phyloP scores from a whole-genome alignment of 2,329 filamentous ascomycete species.

The Rutstroemia sydowiana region DNA sequence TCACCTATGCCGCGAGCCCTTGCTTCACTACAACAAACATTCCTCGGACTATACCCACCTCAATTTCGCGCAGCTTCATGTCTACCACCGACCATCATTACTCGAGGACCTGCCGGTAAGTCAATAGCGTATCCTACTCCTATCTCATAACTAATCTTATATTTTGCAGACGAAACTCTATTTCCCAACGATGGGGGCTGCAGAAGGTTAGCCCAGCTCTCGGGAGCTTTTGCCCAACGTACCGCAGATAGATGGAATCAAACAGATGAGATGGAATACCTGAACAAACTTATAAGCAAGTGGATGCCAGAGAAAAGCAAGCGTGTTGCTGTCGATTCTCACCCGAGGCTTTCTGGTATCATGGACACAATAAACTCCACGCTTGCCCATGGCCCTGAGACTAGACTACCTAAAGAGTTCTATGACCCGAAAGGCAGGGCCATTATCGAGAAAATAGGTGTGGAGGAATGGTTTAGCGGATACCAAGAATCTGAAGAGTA shows the following conservation, averaged over 20 bases:
- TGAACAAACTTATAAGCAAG: conserved; percentile 69
- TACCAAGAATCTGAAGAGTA: conserved; percentile 83
- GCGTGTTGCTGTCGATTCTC: conserved; percentile 72
- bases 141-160: not conserved
- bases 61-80: conserved; percentile 43
- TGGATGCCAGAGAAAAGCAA: conserved; percentile 72
- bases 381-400: conserved; percentile 72
- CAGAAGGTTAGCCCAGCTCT: conserved; percentile 61
- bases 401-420: conserved; percentile 74
- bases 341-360: conserved; percentile 78
- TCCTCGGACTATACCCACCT: conserved; percentile 66
- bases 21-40: conserved; percentile 69
- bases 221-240: conserved; percentile 63
- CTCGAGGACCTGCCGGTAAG: conserved; percentile 43
- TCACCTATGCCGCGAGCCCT: conserved; percentile 70
- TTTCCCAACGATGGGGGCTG: conserved; percentile 74
- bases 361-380: conserved; percentile 93
- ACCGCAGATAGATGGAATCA: conserved; percentile 68
- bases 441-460: conserved; percentile 64
- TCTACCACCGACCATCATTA: conserved; percentile 57
- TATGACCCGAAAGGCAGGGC: conserved; percentile 67
- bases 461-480: conserved; percentile 90
- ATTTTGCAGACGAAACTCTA: conserved; percentile 58
- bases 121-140: not conserved
- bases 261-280: conserved; percentile 73